A percentile compares a stretch with the other conserved stretches of the same genome.
Conservation (phyloP, 768 basidiomycete species). For the Lentinula aciculospora region DNA sequence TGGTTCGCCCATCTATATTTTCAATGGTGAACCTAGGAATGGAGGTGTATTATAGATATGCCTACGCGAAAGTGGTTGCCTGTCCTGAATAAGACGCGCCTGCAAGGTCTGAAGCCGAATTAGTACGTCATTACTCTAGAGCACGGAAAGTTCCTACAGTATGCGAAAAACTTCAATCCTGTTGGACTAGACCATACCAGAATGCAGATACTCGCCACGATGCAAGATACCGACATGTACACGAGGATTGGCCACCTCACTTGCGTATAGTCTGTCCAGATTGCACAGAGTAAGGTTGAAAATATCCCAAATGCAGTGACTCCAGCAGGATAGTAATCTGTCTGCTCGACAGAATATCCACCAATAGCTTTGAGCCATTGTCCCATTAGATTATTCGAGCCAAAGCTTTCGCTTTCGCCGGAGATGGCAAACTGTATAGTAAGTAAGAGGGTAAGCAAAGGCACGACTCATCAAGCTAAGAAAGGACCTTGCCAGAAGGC, state of each 20-base stretch:
- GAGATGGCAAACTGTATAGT: conserved; percentile 51
- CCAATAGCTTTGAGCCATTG: conserved; percentile 63
- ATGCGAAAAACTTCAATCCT: conserved; percentile 70
- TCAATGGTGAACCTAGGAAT: background rate
- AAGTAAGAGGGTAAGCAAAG: background rate
- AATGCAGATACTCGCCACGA: conserved; percentile 50
- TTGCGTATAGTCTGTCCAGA: conserved; percentile 55
- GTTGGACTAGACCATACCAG: conserved; percentile 56
- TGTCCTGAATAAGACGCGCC: conserved; percentile 73
- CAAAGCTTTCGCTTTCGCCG: conserved; percentile 64
- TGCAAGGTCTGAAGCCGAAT: conserved; percentile 35
- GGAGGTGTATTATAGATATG: conserved; percentile 8
- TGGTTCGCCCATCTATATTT: conserved; percentile 69
- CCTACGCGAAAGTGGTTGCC: conserved; percentile 69
- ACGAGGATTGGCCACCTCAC: conserved; percentile 62
- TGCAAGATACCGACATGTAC: conserved; percentile 53
- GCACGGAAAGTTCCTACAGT: conserved; percentile 38
- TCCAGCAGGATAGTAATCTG: conserved; percentile 58
- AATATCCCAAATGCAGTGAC: conserved; percentile 60
- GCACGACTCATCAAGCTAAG: background rate
- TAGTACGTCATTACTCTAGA: background rate
- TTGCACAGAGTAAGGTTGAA: conserved; percentile 57
- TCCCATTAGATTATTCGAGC: conserved; percentile 69
- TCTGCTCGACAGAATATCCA: conserved; percentile 59
- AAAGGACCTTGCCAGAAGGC: conserved; percentile 42